Conservation (phyloP, 2,329 filamentous ascomycete species). For the Podosphaera fusca region DNA sequence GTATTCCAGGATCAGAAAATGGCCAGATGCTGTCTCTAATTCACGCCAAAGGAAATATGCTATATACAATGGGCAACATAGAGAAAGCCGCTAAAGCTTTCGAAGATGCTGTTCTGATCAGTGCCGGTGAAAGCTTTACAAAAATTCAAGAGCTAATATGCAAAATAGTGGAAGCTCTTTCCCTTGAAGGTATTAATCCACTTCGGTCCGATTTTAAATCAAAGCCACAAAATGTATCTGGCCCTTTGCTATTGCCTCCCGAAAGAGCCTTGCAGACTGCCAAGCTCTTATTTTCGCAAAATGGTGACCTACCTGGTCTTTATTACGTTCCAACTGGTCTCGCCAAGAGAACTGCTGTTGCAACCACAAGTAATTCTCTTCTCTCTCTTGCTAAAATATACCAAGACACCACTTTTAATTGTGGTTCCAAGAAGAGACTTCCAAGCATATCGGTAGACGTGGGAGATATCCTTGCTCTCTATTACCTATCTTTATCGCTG, state of each 20-base stretch:
- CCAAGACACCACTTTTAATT: conserved; percentile 75
- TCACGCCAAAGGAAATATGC: conserved; percentile 95
- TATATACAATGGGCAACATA: conserved; percentile 74
- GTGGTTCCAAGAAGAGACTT: conserved; percentile 20
- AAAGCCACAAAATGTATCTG: conserved; percentile 1
- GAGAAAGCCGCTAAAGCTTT: conserved; percentile 65
- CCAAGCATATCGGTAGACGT: conserved; percentile 50
- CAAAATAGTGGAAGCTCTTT: conserved; percentile 50
- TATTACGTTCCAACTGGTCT: conserved; percentile 45
- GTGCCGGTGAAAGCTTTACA: conserved; percentile 44
- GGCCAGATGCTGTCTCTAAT: conserved; percentile 81
- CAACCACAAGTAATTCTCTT: conserved; percentile 86
- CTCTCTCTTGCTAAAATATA: conserved; percentile 93
- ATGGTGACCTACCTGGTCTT: conserved; percentile 61
- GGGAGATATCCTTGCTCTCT: conserved; percentile 77
- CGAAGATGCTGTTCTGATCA: conserved; percentile 83
- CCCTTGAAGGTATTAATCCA: conserved; percentile 22
- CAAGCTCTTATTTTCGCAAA: conserved; percentile 53
- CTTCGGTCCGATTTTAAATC: conserved; percentile 10
- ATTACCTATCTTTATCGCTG: conserved; percentile 82
- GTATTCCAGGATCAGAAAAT: conserved; percentile 67
- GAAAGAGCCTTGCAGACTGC: conserved; percentile 67
- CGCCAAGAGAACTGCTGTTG: conserved; percentile 57
- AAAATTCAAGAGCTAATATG: conserved; percentile 60
- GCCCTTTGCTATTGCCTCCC: conserved; percentile 56